Base-by-base conservation (phyloP, 768 basidiomycete genomes). In the Hericium coralloides region DNA sequence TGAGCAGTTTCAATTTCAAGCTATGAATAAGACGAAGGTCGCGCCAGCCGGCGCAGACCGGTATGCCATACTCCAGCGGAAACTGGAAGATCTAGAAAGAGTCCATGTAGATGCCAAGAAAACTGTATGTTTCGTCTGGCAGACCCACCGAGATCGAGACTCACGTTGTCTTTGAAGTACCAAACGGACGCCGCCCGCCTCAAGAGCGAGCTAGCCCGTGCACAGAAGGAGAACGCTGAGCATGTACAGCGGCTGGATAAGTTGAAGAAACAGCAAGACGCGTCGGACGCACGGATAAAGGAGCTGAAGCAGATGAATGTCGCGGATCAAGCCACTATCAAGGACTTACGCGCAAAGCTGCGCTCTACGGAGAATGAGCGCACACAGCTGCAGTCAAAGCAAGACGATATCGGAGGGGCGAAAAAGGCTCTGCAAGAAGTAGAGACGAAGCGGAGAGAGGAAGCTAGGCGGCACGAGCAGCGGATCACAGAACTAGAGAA, bases 101-200 rank as follows among this genome's bases (percentile, higher is more conserved):
- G 67, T 82, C n/a, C 84, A 85, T 63, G 68, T 74, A 39, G 84
- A 87, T 3, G 79, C 78, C 57, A 89, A 87, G 78, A 83, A 79
- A 73, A 57, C 73, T 50, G 87, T 88, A 65, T 61, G 81, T 69
- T 10, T 25, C 23, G 7, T 22, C 41, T 2, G 45, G 5, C 38
- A 47, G 37, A 14, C 49, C 15, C n/a, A n/a, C 53, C 52, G 52
- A 51, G 26, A 57, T 23, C 51, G 45, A 26, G n/a, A 38, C 41
- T 37, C 17, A 2, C 14, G 47, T 55, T 61, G 25, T 20, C 31
- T 31, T 10, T 22, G 22, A 58, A 89, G 89, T 81, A 87, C 64
- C 78, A 78, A 64, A 68, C 69, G 2, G 83, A 87, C 59, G 60
- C 80, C n/a, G 83, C 85, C 43, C 76, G 75, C 17, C 70, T 82